These are phyloP conservation scores for Chrysoporthe austroafricana DNA, from an alignment of 2,329 filamentous ascomycete genomes.

Conservation along the genomic window DNA sequence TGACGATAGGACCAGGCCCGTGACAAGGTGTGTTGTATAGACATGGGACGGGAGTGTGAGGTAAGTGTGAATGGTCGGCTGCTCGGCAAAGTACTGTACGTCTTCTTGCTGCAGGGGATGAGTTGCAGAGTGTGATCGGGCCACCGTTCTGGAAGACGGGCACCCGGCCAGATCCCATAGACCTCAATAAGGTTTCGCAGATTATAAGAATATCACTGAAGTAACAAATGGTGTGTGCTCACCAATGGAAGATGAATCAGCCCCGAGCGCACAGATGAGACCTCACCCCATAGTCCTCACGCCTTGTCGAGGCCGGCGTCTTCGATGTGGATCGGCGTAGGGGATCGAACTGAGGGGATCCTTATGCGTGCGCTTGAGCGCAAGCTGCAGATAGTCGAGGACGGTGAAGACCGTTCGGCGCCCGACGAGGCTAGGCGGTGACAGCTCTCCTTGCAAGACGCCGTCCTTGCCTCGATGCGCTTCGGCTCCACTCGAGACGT, in stretches of 20 bases:
- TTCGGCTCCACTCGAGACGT: not conserved
- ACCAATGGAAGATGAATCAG: not conserved
- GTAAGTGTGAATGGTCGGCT: not conserved
- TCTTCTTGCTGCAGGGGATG: conserved; percentile 14
- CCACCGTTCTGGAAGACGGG: conserved; percentile 21
- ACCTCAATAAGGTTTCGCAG: not conserved
- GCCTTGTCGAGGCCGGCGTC: not conserved
- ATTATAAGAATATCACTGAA: not conserved
- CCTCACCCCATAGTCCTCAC: too few relatives aligned
- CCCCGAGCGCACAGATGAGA: not conserved
- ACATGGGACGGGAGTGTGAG: not conserved
- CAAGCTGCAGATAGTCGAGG: conserved; percentile 24
- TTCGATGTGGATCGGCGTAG: conserved; percentile 3
- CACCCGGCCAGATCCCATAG: conserved; percentile 19
- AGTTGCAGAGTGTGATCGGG: conserved; percentile 28
- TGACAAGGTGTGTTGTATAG: conserved; percentile 9
- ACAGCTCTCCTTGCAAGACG: not conserved
- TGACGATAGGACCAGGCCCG: conserved; percentile 8
- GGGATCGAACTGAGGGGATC: not conserved
- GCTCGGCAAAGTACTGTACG: not conserved
- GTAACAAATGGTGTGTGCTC: not conserved
- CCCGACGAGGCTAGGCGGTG: too few relatives aligned
- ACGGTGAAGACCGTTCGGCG: not conserved
- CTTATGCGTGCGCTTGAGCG: not conserved
- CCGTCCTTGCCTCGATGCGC: not conserved